Evolutionary conservation across 1,139 yeast genomes (phyloP).

Genomic region (Hanseniaspora sp.): DNA sequence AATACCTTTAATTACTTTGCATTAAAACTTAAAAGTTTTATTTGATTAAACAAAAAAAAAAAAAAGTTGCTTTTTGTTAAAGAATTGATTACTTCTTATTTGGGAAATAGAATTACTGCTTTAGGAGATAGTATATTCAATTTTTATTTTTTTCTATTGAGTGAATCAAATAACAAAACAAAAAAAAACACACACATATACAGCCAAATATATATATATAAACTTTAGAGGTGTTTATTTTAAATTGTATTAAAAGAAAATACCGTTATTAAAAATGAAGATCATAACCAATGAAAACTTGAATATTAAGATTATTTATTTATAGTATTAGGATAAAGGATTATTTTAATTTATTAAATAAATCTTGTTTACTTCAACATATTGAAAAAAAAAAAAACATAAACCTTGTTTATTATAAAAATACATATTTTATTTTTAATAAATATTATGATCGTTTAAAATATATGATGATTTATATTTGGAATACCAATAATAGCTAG

Average conservation of each 20-base stretch:
- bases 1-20: too few relatives aligned
- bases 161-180: too few relatives aligned
- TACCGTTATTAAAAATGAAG: too few relatives aligned
- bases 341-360: not conserved
- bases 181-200: not conserved
- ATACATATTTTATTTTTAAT: not conserved
- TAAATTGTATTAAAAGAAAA: not conserved
- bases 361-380: not conserved
- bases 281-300: not conserved
- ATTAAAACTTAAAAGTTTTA: too few relatives aligned
- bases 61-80: not conserved
- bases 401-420: not conserved
- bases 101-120: not conserved
- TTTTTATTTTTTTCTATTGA: too few relatives aligned
- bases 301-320: not conserved
- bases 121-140: not conserved
- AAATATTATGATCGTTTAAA: not conserved
- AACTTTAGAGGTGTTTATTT: too few relatives aligned
- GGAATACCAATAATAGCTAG: conserved; percentile 16
- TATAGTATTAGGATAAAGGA: not conserved
- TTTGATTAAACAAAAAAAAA: too few relatives aligned
- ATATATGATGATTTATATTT: conserved; percentile 13
- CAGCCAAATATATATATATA: not conserved
- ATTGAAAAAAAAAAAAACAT: not conserved
- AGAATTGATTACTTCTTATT: not conserved